Conservation (phyloP, 1,284 basidiomycete genomes). For the Cryptococcus floricola region DNA sequence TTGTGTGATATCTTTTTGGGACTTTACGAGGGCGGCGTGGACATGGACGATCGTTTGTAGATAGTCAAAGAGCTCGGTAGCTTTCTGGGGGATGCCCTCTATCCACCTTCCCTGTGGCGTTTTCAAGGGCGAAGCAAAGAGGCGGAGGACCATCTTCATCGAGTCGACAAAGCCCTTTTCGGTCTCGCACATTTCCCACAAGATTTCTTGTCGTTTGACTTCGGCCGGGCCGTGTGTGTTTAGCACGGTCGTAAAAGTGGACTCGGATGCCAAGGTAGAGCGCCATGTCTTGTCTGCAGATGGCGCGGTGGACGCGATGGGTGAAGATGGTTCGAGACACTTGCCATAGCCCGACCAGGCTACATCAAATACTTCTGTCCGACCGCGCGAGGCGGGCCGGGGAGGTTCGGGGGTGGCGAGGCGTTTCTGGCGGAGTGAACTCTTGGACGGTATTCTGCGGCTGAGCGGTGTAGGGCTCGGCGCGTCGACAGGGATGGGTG, state of each 20-base stretch:
- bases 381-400: conserved; percentile 19
- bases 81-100: conserved; percentile 63
- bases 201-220: conserved; percentile 62
- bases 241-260: conserved; percentile 19
- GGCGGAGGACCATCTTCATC: conserved; percentile 60
- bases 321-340: conserved; percentile 23
- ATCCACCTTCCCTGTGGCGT: conserved; percentile 67
- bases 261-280: conserved; percentile 22
- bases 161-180: conserved; percentile 66
- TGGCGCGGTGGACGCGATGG: conserved; percentile 13
- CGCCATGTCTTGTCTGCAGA: conserved; percentile 28
- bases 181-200: conserved; percentile 63
- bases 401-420: conserved; percentile 25
- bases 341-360: conserved; percentile 38
- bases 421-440: too few relatives aligned
- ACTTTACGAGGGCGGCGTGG: conserved; percentile 50
- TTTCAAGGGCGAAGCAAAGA: conserved; percentile 72
- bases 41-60: conserved; percentile 75
- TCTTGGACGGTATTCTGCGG: too few relatives aligned
- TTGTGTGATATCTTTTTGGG: background rate
- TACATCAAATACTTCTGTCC: conserved; percentile 36
- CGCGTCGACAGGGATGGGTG: too few relatives aligned
- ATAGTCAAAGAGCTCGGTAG: conserved; percentile 73
- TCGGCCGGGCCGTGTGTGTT: conserved; percentile 52
- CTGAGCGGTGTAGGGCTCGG: too few relatives aligned